Percentiles rank a stretch among this genome's conserved stretches.
phyloP scores from a whole-genome alignment of 257 asterid species.

The Perilla frutescens region DNA sequence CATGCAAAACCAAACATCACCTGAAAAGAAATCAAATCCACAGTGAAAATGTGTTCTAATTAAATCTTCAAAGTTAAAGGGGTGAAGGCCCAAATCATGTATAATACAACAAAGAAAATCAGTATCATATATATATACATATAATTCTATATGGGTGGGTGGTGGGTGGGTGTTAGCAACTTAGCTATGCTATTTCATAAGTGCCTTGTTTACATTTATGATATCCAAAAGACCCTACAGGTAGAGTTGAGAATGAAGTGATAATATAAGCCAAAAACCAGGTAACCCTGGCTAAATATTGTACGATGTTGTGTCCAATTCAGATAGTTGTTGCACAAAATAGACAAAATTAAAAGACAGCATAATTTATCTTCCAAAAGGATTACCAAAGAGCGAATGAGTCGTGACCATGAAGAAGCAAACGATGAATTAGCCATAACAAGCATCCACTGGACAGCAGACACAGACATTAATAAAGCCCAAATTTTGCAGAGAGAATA shows the following conservation, averaged over 20 bases:
- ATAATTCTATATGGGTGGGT: no score
- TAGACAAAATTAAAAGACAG: slow-evolving; percentile 5
- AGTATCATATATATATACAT: neutral
- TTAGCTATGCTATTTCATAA: slow-evolving; percentile 21
- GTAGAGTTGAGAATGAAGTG: slow-evolving; percentile 21
- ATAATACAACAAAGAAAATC: neutral
- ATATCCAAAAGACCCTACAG: slow-evolving; percentile 13
- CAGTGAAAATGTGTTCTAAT: neutral
- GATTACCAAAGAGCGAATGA: slow-evolving; percentile 9
- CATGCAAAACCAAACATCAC: slow-evolving; percentile 20
- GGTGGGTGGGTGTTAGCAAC: neutral
- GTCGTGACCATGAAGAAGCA: neutral
- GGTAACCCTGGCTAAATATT: neutral
- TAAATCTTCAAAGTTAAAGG: neutral
- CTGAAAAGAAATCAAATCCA: slow-evolving; percentile 26
- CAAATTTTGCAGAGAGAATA: neutral
- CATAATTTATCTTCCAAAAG: slow-evolving; percentile 27
- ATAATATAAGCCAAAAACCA: slow-evolving; percentile 5
- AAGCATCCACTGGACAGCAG: slow-evolving; percentile 20
- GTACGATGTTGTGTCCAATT: neutral
- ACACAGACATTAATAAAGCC: neutral
- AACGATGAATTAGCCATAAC: neutral
- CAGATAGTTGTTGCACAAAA: neutral
- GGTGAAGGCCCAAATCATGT: slow-evolving; percentile 24
- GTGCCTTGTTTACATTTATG: neutral